phyloP scores from a whole-genome alignment of 176 grass and related monocot species.

The Musa schizocarpa region DNA sequence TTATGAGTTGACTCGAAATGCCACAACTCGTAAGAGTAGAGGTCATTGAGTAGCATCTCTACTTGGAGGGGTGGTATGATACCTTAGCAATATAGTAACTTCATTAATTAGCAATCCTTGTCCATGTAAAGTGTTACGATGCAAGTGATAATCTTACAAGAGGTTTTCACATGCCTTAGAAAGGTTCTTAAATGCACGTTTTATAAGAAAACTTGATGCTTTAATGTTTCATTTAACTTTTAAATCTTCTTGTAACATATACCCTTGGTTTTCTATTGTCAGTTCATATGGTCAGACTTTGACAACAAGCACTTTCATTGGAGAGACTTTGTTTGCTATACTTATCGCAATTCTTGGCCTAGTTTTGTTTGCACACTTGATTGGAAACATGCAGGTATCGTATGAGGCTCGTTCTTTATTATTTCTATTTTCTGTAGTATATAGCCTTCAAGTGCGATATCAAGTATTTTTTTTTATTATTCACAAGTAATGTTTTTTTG shows the following conservation, averaged over 20 bases:
- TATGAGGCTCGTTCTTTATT: not conserved
- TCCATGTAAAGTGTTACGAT: not conserved
- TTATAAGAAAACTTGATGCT: not conserved
- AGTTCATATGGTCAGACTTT: constrained; percentile 95
- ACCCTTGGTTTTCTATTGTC: constrained; percentile 16
- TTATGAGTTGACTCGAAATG: not conserved
- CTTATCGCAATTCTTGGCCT: constrained; percentile 82
- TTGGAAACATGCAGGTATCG: constrained; percentile 91
- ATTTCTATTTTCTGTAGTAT: not conserved
- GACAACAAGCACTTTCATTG: constrained; percentile 78
- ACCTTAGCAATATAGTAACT: not conserved
- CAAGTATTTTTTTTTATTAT: not conserved
- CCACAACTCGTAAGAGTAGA: no score
- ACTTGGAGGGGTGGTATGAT: not conserved
- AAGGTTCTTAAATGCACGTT: not conserved
- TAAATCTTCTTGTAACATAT: not conserved
- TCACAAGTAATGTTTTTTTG: no score
- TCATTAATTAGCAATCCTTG: not conserved
- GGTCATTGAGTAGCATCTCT: no score
- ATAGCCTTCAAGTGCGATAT: not conserved
- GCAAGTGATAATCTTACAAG: not conserved
- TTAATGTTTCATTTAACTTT: not conserved
- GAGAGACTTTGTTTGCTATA: constrained; percentile 90
- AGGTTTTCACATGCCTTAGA: not conserved
- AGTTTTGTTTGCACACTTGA: constrained; percentile 92